phyloP scores from a whole-genome alignment of 495 filamentous ascomycete genomes.

The Penicillium malachiteum region DNA sequence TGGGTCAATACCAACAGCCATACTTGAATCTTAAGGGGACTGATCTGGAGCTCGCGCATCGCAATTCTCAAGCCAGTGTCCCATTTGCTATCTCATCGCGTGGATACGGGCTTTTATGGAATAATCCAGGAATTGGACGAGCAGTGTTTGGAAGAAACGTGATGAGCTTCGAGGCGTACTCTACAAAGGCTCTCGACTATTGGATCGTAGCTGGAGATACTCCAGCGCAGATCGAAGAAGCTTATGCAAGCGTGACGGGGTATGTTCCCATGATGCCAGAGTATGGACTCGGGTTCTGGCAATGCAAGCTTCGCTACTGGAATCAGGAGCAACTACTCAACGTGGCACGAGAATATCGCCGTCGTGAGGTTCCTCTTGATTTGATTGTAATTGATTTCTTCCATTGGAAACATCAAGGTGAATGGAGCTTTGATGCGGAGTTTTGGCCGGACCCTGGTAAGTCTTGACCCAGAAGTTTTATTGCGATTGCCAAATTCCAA shows the following conservation, averaged over 20 bases:
- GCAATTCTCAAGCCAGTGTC: slow-evolving; percentile 59
- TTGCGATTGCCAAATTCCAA: not conserved
- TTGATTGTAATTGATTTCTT: slow-evolving; percentile 62
- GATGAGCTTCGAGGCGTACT: slow-evolving; percentile 59
- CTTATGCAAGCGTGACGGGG: slow-evolving; percentile 51
- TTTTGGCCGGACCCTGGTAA: slow-evolving; percentile 57
- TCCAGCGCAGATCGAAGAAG: slow-evolving; percentile 51
- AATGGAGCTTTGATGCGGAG: slow-evolving; percentile 56
- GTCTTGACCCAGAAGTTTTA: slow-evolving; percentile 6
- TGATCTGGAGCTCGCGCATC: slow-evolving; percentile 60
- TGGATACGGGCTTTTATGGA: slow-evolving; percentile 61
- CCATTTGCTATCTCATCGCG: slow-evolving; percentile 54
- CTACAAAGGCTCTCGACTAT: slow-evolving; percentile 53
- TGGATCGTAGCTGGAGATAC: slow-evolving; percentile 57
- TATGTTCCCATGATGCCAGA: slow-evolving; percentile 62
- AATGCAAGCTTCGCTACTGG: slow-evolving; percentile 60
- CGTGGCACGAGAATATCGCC: slow-evolving; percentile 53
- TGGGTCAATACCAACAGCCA: slow-evolving; percentile 63
- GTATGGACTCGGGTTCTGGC: slow-evolving; percentile 62
- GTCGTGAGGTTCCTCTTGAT: slow-evolving; percentile 50
- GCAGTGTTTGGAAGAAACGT: slow-evolving; percentile 56
- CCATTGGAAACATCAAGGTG: slow-evolving; percentile 60
- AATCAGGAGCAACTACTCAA: slow-evolving; percentile 57
- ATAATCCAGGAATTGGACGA: slow-evolving; percentile 55
- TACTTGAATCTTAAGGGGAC: slow-evolving; percentile 54